Base-by-base conservation (phyloP, 129 eudicot genomes). In the Arctium lappa region DNA sequence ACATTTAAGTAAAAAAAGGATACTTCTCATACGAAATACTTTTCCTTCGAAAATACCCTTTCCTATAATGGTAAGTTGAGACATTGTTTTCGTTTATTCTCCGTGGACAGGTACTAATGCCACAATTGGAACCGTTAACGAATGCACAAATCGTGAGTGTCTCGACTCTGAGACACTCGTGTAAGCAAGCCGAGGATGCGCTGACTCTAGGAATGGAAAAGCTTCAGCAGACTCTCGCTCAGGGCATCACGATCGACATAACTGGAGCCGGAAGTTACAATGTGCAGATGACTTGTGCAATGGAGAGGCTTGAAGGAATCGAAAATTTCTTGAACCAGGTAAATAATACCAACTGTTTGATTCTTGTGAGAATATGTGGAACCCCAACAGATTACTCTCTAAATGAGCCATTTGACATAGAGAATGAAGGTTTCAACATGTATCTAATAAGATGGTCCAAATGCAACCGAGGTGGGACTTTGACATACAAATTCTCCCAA, bases 151-250 rank as follows among this genome's bases (percentile, higher is more conserved):
- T 79, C 0, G 86, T 77, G 71, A 84, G 85, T 12, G 85, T 96
- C 3, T 75, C 85, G 72, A 91, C 86, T 44, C 73, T 96, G 82
- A 87, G 78, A 33, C 97, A 89, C 68, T 89, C 94, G 8, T 96
- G 98, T 72, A 88, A 81, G 77, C 99, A 96, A 87, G 99, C 99
- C 1, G 99, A 96, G 82, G 99, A 96, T 83, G 98, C 98, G 11
- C 84, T 96, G 29, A 78, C 91, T 31, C 90, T 90, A 73, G 99
- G 98, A 50, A 89, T 96, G 89, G 98, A 93, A 2, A 93, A 89
- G 86, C 97, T 96, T 27, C 97, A 90, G 78, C 98, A 93, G 60
- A 91, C 91, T 13, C 83, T 96, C 18, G 90, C 90, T 18, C 98
- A 93, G 10, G 83, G 93, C 88, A 77, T 96, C 73, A 73, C 89